Conservation (phyloP, 306 rosid species). For the Rosa lucieae region DNA sequence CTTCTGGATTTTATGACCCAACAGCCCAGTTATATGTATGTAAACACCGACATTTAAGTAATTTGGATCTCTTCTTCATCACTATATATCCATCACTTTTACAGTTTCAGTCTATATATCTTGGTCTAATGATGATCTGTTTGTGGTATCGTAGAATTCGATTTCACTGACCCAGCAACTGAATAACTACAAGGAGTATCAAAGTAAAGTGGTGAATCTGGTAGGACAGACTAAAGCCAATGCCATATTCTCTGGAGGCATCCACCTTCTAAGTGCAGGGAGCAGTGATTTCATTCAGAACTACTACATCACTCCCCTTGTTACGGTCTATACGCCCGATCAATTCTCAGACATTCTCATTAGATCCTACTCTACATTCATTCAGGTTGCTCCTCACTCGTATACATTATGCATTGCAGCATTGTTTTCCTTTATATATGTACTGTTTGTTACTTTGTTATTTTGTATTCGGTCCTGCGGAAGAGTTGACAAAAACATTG, state of each 20-base stretch:
- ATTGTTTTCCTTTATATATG: background rate
- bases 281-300: slow-evolving; percentile 62
- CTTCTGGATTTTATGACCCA: slow-evolving; percentile 54
- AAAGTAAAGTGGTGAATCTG: slow-evolving; percentile 40
- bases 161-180: slow-evolving; percentile 52
- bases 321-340: slow-evolving; percentile 35
- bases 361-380: slow-evolving; percentile 41
- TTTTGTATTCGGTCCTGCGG: background rate
- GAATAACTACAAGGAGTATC: slow-evolving; percentile 52
- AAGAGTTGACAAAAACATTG: too few species aligned
- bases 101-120: background rate
- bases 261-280: slow-evolving; percentile 59
- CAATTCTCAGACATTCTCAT: slow-evolving; percentile 53
- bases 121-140: background rate
- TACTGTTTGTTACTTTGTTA: background rate
- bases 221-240: slow-evolving; percentile 49
- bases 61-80: background rate
- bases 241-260: slow-evolving; percentile 45
- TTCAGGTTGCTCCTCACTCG: slow-evolving; percentile 42
- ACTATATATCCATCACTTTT: background rate
- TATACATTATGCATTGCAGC: background rate
- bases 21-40: slow-evolving; percentile 49
- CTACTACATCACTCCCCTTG: slow-evolving; percentile 51
- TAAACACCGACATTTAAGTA: background rate
- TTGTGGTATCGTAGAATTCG: slow-evolving; percentile 36